Percentiles rank a stretch among this genome's conserved stretches.
phyloP scores from a whole-genome alignment of 2,329 filamentous ascomycete species.

The Podosphaera xanthii region DNA sequence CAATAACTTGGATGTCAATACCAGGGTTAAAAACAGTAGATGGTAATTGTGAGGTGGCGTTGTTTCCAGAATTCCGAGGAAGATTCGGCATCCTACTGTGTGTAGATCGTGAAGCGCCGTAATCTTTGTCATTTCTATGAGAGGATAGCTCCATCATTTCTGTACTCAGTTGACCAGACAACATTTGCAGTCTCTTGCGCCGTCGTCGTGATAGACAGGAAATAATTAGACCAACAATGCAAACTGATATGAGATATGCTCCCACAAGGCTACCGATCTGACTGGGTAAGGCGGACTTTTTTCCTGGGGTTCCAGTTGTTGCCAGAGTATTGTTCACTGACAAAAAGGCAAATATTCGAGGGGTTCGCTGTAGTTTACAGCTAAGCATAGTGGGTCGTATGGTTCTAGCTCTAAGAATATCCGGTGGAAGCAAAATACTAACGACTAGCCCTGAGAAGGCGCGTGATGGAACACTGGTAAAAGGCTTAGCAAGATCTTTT shows the following conservation, averaged over 20 bases:
- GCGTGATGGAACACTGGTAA: not conserved
- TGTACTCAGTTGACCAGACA: conserved; percentile 11
- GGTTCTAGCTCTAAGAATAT: not conserved
- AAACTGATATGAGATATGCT: conserved; percentile 57
- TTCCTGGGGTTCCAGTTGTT: conserved; percentile 15
- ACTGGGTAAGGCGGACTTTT: conserved; percentile 46
- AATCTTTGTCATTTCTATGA: conserved; percentile 7
- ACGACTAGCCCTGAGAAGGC: not conserved
- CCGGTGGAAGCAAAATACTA: not conserved
- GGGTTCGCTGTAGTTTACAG: not conserved
- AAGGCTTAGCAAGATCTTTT: not conserved
- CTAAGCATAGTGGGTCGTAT: not conserved
- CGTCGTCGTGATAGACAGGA: not conserved
- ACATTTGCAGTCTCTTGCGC: not conserved
- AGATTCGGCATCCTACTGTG: conserved; percentile 19
- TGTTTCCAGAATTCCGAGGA: conserved; percentile 26
- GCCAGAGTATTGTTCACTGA: not conserved
- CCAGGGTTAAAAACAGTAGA: conserved; percentile 28
- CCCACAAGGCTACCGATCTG: conserved; percentile 69
- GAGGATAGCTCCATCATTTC: conserved; percentile 23
- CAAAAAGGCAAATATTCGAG: not conserved
- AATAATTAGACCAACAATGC: conserved; percentile 30
- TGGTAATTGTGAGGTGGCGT: conserved; percentile 18
- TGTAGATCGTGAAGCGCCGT: conserved; percentile 3
- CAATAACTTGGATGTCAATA: conserved; percentile 57